Percentiles rank a stretch among this genome's conserved stretches.
phyloP scores from a whole-genome alignment of 331 rosid genomes.

The Phaseolus coccineus region DNA sequence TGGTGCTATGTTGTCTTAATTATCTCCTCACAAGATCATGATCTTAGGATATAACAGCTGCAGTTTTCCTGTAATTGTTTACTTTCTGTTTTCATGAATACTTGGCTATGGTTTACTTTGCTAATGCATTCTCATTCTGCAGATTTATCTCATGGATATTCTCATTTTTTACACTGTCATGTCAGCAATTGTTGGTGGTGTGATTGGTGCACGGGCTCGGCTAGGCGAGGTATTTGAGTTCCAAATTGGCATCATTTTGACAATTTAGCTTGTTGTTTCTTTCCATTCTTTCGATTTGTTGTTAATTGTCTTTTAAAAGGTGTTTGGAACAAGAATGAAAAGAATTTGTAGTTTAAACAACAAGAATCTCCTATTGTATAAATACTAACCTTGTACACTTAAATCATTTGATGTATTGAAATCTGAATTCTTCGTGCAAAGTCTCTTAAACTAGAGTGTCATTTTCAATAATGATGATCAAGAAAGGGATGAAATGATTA shows the following conservation, averaged over 20 bases:
- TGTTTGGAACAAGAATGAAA: not conserved
- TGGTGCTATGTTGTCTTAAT: too few relatives aligned
- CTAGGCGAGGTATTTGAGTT: constrained; percentile 83
- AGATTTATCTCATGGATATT: constrained; percentile 97
- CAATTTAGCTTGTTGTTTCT: not conserved
- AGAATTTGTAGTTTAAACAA: not conserved
- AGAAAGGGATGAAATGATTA: too few relatives aligned
- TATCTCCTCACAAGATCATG: too few relatives aligned
- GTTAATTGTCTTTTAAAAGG: not conserved
- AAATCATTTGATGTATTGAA: not conserved
- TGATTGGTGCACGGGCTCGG: constrained; percentile 92
- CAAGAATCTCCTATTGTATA: not conserved
- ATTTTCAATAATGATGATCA: too few relatives aligned
- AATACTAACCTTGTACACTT: not conserved
- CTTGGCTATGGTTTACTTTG: constrained; percentile 34
- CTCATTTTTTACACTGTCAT: constrained; percentile 91
- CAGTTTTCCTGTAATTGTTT: constrained; percentile 1
- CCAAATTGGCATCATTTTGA: not conserved
- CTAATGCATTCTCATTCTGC: constrained; percentile 49
- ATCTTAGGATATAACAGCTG: not conserved
- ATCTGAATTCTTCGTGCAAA: not conserved
- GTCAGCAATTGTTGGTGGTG: constrained; percentile 95
- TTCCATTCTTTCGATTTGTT: not conserved
- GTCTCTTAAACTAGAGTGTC: not conserved
- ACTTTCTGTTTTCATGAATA: constrained; percentile 17